Base-by-base conservation (phyloP, 306 rosid species). In the Vigna unguiculata region DNA sequence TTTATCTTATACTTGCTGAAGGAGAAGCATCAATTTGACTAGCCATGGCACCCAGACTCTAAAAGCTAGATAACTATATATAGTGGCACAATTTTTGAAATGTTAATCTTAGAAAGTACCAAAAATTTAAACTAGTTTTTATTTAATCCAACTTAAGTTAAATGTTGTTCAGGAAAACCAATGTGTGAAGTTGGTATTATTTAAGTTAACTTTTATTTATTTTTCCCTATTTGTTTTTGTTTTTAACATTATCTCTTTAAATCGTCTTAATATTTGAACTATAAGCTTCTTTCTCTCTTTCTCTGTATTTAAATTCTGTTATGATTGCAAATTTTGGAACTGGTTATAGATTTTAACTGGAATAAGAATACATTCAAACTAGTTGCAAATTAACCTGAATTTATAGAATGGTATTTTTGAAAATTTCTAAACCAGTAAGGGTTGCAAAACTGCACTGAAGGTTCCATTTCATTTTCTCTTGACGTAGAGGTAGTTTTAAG, bases 21-120 rank as follows among this genome's bases (percentile, higher is more conserved):
- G 48, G 62, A 62, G 77, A 49, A 76, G 81, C 55, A 49, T 76
- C 20, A 52, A 28, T 53, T 64, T 63, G 63, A 79, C 28, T 64
- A 65, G 55, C 54, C 14, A 9, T 28, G 30, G 30, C 30, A 28
- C 4, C 30, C 4, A 28, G 38, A 9, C 65, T 51, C 24, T 65
- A 40, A 12, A 76, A 66, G 19, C n/a, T 22, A 0, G 57, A 65
- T 53, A 60, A 40, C 28, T 53, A 41, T 32, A 11, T 41, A 20
- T 12, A 40, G 21, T 10, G 34, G 52, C 20, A 20, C 71, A 9
- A 22, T 1, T 64, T 40, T 64, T 40, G 2, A 38, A 38, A 19
- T 38, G n/a, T 64, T 19, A 10, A 34, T 22, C 36, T 62, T 62
- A 15, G 43, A 16, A 61, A 61, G 43, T 61, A 16, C 67, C 38